Conservation (phyloP, 495 filamentous ascomycete species). For the Hypoxylon subgilvum region DNA sequence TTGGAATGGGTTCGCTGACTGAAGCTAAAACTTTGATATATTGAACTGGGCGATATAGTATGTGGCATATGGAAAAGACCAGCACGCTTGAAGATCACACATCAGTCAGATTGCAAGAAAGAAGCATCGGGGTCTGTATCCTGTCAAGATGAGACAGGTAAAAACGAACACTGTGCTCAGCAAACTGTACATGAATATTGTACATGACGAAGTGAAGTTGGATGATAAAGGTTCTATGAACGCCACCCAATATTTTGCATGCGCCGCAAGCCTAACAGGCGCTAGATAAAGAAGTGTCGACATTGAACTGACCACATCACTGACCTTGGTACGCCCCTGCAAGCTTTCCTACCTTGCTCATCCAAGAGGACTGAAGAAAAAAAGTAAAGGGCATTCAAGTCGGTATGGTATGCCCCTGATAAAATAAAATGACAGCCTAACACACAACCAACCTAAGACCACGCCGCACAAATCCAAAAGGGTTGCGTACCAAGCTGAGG, state of each 20-base stretch:
- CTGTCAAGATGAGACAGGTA: not conserved
- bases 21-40: constrained; percentile 24
- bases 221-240: not conserved
- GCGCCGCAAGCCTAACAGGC: not conserved
- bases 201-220: constrained; percentile 31
- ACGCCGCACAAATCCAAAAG: constrained; percentile 20
- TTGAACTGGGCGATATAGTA: not conserved
- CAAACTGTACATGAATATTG: constrained; percentile 21
- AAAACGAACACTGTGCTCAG: constrained; percentile 25
- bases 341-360: not conserved
- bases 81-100: not conserved
- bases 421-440: too few relatives aligned
- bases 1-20: constrained; percentile 60
- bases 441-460: constrained; percentile 15
- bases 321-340: not conserved
- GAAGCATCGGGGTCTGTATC: not conserved
- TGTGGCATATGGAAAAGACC: too few relatives aligned
- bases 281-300: constrained; percentile 2
- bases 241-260: not conserved
- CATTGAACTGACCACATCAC: not conserved
- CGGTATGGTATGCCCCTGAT: too few relatives aligned
- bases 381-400: too few relatives aligned
- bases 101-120: not conserved
- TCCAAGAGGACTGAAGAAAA: constrained; percentile 4
- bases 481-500: constrained; percentile 3